Conservation (phyloP, 805 yeast species). For the Candida arabinofermentans region DNA sequence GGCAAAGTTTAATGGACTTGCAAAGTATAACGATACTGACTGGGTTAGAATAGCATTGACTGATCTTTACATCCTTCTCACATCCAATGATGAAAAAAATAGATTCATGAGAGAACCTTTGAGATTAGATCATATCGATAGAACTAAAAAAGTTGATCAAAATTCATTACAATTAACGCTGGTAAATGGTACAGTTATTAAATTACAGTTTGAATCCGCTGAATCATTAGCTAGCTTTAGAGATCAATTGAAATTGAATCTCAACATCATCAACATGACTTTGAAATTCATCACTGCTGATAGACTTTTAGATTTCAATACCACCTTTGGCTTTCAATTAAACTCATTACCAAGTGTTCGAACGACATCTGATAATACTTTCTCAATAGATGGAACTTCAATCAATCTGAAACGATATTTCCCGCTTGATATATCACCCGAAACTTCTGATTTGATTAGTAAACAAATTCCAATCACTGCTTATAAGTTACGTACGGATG, state of each 20-base stretch:
- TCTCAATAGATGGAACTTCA: neutral
- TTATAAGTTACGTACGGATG: neutral
- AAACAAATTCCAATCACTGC: neutral
- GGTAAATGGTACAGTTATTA: neutral
- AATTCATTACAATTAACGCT: neutral
- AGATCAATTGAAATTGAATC: neutral
- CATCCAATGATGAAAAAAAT: neutral
- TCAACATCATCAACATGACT: neutral
- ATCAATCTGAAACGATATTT: neutral
- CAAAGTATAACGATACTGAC: neutral
- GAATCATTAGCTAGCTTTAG: neutral
- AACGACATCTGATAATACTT: neutral
- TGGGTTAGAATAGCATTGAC: neutral
- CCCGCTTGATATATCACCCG: neutral
- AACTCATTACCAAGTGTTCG: neutral
- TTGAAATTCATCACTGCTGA: conserved; percentile 1
- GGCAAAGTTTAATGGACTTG: neutral
- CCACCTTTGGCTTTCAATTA: neutral
- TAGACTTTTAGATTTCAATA: neutral
- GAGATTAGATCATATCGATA: neutral
- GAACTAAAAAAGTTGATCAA: neutral
- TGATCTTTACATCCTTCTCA: neutral
- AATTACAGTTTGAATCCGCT: neutral
- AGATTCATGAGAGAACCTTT: neutral
- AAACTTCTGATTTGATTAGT: neutral